Percentiles rank a stretch among this genome's conserved stretches.
phyloP scores from a whole-genome alignment of 257 asterid species.

The Schizonepeta tenuifolia region DNA sequence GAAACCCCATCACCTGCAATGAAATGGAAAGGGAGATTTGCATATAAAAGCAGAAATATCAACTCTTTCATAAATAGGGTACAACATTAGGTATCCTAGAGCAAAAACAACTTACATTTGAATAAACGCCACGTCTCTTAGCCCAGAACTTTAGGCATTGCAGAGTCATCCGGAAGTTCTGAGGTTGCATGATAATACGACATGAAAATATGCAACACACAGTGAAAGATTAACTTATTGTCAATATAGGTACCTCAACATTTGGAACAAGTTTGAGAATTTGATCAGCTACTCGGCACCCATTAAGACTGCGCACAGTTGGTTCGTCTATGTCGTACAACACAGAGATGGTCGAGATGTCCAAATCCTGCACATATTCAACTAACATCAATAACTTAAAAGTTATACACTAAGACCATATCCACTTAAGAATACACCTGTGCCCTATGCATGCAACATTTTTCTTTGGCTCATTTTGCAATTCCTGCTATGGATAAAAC shows the following conservation, averaged over 20 bases:
- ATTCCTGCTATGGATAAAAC: not conserved
- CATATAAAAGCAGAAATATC: not conserved
- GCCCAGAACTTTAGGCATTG: constrained; percentile 94
- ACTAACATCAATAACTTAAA: constrained; percentile 7
- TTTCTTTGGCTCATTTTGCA: not conserved
- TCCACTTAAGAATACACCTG: not conserved
- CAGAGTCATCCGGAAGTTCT: constrained; percentile 82
- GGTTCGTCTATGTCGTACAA: constrained; percentile 84
- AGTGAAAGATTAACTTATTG: not conserved
- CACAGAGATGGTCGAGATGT: constrained; percentile 72
- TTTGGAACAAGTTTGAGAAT: constrained; percentile 90
- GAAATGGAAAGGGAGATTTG: not conserved
- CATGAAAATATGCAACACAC: not conserved
- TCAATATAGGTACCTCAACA: constrained; percentile 57
- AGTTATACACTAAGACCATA: not conserved
- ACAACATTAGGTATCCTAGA: not conserved
- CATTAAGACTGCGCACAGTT: constrained; percentile 92
- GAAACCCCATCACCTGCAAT: constrained; percentile 93
- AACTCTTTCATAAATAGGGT: constrained; percentile 4
- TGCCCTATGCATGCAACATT: not conserved
- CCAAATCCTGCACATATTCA: constrained; percentile 71
- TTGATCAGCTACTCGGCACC: constrained; percentile 96
- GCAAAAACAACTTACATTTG: constrained; percentile 64
- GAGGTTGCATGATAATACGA: constrained; percentile 21
- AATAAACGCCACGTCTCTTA: constrained; percentile 89